phyloP scores from a whole-genome alignment of 805 yeast species.

The Peterozyma xylosa region DNA sequence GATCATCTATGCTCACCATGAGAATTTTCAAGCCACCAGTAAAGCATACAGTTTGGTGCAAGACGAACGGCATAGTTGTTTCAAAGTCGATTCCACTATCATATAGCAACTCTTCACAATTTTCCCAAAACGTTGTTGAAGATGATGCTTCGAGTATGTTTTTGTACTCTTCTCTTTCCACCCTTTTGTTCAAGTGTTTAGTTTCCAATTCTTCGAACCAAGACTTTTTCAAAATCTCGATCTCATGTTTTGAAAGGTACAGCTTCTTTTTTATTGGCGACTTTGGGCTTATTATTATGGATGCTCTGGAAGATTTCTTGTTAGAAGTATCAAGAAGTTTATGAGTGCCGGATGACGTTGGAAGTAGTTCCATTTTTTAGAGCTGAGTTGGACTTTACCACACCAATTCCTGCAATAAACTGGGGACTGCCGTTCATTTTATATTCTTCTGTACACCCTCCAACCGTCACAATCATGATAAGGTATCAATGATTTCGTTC shows the following conservation, averaged over 20 bases:
- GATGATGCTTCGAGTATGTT: background rate
- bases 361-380: no score
- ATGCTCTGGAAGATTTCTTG: no score
- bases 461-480: no score
- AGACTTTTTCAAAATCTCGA: slow-evolving; percentile 1
- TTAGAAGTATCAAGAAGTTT: no score
- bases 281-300: no score
- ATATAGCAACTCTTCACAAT: background rate
- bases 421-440: no score
- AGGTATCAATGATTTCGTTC: no score
- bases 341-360: no score
- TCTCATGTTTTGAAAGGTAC: slow-evolving; percentile 3
- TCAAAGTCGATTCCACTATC: background rate
- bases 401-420: no score
- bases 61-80: background rate
- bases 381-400: no score
- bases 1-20: slow-evolving; percentile 7
- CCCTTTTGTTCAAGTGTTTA: slow-evolving; percentile 1
- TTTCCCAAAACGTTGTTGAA: slow-evolving; percentile 1
- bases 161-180: slow-evolving; percentile 1
- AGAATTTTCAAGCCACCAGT: background rate
- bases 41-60: background rate
- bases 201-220: slow-evolving; percentile 1
- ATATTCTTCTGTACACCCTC: no score
- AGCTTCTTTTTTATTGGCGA: no score